Evolutionary conservation across 2,329 filamentous ascomycete species (phyloP).

Genomic region (Neoascochyta sp.): DNA sequence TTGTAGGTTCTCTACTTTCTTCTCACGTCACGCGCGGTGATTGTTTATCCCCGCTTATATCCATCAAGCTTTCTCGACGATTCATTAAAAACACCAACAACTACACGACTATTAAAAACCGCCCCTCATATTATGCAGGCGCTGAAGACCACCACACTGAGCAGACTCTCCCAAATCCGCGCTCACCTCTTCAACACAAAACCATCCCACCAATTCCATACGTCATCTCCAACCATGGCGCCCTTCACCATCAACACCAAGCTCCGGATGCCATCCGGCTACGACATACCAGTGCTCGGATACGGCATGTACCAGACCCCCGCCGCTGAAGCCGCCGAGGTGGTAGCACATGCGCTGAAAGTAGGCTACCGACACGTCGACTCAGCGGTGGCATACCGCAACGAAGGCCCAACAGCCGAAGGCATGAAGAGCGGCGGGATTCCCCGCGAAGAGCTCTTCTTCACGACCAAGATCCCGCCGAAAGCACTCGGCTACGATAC

Average conservation of each 20-base stretch:
- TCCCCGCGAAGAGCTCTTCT: constrained; percentile 58
- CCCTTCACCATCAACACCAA: constrained; percentile 46
- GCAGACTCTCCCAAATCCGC: constrained; percentile 12
- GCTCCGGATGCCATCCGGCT: constrained; percentile 55
- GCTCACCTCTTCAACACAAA: constrained; percentile 8
- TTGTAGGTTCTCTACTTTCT: constrained; percentile 2
- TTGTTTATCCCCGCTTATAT: constrained; percentile 4
- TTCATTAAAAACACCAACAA: neutral
- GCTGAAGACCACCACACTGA: constrained; percentile 4
- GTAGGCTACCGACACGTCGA: constrained; percentile 63
- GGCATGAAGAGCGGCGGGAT: constrained; percentile 58
- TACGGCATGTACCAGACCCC: constrained; percentile 54
- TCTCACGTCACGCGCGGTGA: too few species aligned
- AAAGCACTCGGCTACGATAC: constrained; percentile 58
- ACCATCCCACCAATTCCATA: constrained; percentile 13
- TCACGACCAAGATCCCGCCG: constrained; percentile 67
- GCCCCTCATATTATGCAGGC: constrained; percentile 2
- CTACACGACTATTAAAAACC: neutral
- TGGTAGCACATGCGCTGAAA: constrained; percentile 57
- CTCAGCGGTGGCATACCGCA: constrained; percentile 62
- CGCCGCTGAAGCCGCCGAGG: constrained; percentile 54
- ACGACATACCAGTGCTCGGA: constrained; percentile 59
- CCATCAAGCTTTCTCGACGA: neutral
- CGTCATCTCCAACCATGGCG: constrained; percentile 40
- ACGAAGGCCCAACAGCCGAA: constrained; percentile 64